Conservation (phyloP, 2,329 filamentous ascomycete genomes). For the Sclerotinia subarctica region DNA sequence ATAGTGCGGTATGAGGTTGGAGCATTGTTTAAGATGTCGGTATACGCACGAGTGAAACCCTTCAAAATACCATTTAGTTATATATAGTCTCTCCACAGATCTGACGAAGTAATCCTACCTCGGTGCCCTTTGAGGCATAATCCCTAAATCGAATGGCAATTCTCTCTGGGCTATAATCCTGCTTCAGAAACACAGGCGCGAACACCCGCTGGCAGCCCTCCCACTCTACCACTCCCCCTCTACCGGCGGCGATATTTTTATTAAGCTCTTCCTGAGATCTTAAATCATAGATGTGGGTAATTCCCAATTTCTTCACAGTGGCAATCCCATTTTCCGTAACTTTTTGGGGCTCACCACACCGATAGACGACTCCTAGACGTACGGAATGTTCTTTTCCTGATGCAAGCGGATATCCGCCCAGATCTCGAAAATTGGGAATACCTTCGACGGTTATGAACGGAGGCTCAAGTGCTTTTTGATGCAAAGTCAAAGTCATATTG, state of each 20-base stretch:
- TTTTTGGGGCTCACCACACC: conserved; percentile 63
- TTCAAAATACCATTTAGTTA: conserved; percentile 30
- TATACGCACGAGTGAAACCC: conserved; percentile 64
- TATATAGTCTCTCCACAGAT: conserved; percentile 3
- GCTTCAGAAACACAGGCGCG: conserved; percentile 61
- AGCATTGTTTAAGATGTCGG: conserved; percentile 55
- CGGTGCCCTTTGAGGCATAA: conserved; percentile 52
- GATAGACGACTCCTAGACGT: conserved; percentile 56
- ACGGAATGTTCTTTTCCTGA: conserved; percentile 43
- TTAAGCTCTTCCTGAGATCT: conserved; percentile 60
- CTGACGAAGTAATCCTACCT: not conserved
- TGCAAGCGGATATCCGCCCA: conserved; percentile 56
- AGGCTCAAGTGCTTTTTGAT: conserved; percentile 37
- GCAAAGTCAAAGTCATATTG: conserved; percentile 23
- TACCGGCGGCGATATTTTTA: conserved; percentile 39
- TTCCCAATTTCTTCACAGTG: conserved; percentile 53
- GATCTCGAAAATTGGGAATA: conserved; percentile 66
- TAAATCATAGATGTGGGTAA: conserved; percentile 66
- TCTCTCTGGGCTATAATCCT: conserved; percentile 60
- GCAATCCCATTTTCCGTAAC: conserved; percentile 53
- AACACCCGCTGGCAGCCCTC: conserved; percentile 55
- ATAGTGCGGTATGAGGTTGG: conserved; percentile 56
- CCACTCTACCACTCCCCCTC: conserved; percentile 45
- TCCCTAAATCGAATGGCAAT: conserved; percentile 58
- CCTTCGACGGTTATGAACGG: conserved; percentile 54